Conservation (phyloP, 495 filamentous ascomycete genomes). For the Choiromyces venosus region DNA sequence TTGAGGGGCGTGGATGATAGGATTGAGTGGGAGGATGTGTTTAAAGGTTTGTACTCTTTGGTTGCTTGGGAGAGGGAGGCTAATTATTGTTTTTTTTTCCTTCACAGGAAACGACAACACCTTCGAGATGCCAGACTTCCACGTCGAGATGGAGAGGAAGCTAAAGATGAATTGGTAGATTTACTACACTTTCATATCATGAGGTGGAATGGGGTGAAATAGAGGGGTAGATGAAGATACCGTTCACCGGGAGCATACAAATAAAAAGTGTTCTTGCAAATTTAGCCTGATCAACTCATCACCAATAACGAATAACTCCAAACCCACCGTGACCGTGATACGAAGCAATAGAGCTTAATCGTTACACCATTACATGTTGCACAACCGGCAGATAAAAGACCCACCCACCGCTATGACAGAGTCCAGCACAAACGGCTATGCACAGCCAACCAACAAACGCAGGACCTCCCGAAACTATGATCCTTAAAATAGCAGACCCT, state of each 20-base stretch:
- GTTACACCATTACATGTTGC: not conserved
- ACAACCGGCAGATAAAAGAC: not conserved
- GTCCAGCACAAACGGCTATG: not conserved
- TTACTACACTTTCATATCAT: not conserved
- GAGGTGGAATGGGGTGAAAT: not conserved
- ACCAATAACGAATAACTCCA: too few relatives aligned
- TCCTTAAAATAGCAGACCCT: not conserved
- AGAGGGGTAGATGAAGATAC: not conserved
- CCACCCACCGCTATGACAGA: not conserved
- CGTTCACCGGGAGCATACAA: not conserved
- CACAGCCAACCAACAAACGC: not conserved
- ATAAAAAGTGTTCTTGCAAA: not conserved
- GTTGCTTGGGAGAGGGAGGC: too few relatives aligned
- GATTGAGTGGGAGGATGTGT: slow-evolving; percentile 89
- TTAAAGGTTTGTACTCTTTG: slow-evolving; percentile 56
- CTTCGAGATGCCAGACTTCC: slow-evolving; percentile 64
- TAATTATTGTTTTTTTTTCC: slow-evolving; percentile 38
- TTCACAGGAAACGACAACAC: slow-evolving; percentile 51
- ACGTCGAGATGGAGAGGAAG: slow-evolving; percentile 90
- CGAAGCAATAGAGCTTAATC: not conserved
- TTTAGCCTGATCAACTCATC: not conserved
- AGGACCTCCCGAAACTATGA: not conserved
- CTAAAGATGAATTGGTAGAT: slow-evolving; percentile 64
- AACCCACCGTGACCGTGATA: not conserved
- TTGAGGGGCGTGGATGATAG: slow-evolving; percentile 68